phyloP scores from a whole-genome alignment of 192 early-diverging fungal genomes.

The Coemansia reversa region DNA sequence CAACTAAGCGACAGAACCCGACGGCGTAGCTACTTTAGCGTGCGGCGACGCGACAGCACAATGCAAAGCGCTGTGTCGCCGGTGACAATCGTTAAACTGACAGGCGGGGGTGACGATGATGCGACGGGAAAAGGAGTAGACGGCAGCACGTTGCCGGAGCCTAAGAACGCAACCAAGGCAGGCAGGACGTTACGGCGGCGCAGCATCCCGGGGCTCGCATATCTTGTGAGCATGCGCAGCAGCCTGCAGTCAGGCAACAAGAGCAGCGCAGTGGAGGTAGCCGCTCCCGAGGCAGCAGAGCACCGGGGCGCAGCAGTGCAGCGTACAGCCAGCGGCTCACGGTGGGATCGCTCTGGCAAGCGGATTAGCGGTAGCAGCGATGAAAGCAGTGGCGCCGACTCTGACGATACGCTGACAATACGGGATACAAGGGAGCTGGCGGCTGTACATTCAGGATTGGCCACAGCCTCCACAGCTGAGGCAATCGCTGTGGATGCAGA shows the following conservation, averaged over 20 bases:
- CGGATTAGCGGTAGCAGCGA: constrained; percentile 28
- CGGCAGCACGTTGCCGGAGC: background rate
- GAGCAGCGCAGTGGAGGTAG: constrained; percentile 4
- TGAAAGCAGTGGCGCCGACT: constrained; percentile 38
- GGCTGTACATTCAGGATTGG: background rate
- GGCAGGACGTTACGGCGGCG: constrained; percentile 19
- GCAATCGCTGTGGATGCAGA: background rate
- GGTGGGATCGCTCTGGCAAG: constrained; percentile 13
- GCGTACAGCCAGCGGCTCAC: constrained; percentile 1
- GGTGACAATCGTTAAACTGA: constrained; percentile 5
- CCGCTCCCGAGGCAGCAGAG: constrained; percentile 4
- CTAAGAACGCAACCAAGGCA: background rate
- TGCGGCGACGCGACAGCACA: constrained; percentile 20
- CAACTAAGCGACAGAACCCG: constrained; percentile 9
- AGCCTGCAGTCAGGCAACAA: constrained; percentile 10
- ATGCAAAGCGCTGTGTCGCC: background rate
- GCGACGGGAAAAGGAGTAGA: background rate
- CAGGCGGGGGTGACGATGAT: background rate
- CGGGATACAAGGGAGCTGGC: constrained; percentile 7
- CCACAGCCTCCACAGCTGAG: constrained; percentile 1
- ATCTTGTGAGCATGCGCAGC: constrained; percentile 31
- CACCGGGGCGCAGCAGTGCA: constrained; percentile 1
- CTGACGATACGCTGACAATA: constrained; percentile 45
- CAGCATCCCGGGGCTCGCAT: constrained; percentile 41
- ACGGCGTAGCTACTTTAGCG: constrained; percentile 45